Percentiles rank a stretch among this genome's conserved stretches.
Evolutionary conservation across 306 rosid species (phyloP).

Genomic region (Fragaria iinumae): DNA sequence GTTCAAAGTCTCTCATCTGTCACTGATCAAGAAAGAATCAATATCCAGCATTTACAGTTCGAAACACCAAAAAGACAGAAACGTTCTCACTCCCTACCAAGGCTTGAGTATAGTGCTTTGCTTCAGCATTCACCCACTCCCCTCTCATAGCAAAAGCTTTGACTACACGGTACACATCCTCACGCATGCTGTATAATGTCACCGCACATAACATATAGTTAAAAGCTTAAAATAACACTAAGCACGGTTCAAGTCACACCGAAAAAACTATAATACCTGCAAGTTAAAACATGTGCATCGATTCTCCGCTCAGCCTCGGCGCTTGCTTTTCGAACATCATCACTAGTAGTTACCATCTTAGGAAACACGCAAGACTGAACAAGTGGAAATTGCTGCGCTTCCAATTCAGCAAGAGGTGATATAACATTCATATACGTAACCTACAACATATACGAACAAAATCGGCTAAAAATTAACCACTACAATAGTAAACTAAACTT

Average conservation of each 20-base stretch:
- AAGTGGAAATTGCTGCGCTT: conserved; percentile 71
- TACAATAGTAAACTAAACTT: neutral
- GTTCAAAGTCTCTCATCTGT: conserved; percentile 97
- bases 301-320: conserved; percentile 86
- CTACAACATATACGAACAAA: conserved; percentile 37
- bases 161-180: conserved; percentile 76
- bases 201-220: neutral
- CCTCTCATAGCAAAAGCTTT: conserved; percentile 68
- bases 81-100: conserved; percentile 51
- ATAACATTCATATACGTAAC: conserved; percentile 69
- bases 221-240: neutral
- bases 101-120: conserved; percentile 55
- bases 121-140: conserved; percentile 75
- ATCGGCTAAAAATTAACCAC: neutral
- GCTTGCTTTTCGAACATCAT: conserved; percentile 83
- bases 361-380: conserved; percentile 85
- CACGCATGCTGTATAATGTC: conserved; percentile 60
- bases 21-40: conserved; percentile 87
- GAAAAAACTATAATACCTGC: conserved; percentile 57
- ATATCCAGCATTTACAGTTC: conserved; percentile 32
- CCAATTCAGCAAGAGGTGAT: conserved; percentile 77
- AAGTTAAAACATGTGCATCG: conserved; percentile 63
- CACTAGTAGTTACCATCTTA: conserved; percentile 62
- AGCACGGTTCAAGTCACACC: neutral
- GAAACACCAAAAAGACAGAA: neutral